Conservation (phyloP, 768 basidiomycete species). For the Sarcomyxa edulis region DNA sequence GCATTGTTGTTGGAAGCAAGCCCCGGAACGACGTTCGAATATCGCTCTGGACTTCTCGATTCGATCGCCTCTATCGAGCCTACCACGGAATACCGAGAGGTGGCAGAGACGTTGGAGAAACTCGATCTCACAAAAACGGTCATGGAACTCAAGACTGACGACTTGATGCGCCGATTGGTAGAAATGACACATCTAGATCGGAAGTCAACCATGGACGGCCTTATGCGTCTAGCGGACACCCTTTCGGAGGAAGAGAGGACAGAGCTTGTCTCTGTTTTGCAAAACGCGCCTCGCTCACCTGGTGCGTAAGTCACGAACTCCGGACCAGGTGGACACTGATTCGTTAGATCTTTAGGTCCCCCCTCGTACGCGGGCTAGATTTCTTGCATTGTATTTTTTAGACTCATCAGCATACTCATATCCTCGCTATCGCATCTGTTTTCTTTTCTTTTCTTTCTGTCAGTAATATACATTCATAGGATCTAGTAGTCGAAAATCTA, state of each 20-base stretch:
- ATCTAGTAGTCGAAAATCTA: too few species aligned
- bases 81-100: conserved; percentile 46
- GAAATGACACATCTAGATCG: conserved; percentile 69
- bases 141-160: conserved; percentile 62
- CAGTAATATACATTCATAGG: too few species aligned
- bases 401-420: background rate
- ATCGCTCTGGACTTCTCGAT: conserved; percentile 60
- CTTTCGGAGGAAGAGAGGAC: conserved; percentile 71
- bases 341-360: conserved; percentile 20
- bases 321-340: background rate
- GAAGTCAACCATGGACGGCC: conserved; percentile 70
- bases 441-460: too few species aligned
- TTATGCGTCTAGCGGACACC: conserved; percentile 66
- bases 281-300: conserved; percentile 49
- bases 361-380: conserved; percentile 29
- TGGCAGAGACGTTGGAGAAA: conserved; percentile 64
- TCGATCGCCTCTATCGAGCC: conserved; percentile 53
- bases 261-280: conserved; percentile 54
- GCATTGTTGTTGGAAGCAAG: conserved; percentile 62
- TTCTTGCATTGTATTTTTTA: conserved; percentile 3
- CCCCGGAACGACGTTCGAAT: conserved; percentile 63
- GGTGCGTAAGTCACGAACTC: conserved; percentile 35
- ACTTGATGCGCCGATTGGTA: conserved; percentile 61
- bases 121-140: conserved; percentile 62
- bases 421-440: background rate